Conservation (phyloP, 805 yeast species). For the Ascoidea tarda region DNA sequence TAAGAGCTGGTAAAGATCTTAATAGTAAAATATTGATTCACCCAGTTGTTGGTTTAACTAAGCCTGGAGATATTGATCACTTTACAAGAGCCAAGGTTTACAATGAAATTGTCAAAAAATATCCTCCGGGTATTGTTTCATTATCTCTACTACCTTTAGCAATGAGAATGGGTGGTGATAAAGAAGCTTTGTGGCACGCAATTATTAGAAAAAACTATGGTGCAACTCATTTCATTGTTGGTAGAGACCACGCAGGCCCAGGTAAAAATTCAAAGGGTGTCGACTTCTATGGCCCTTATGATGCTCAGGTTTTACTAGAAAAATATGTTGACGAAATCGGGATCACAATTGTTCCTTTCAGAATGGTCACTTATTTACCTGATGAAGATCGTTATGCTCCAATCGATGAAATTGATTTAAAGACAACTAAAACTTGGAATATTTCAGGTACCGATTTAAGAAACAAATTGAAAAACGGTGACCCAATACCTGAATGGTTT, state of each 20-base stretch:
- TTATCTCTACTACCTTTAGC: conserved; percentile 84
- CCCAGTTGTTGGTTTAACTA: conserved; percentile 94
- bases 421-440: too few relatives aligned
- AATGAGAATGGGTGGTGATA: conserved; percentile 98
- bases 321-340: too few relatives aligned
- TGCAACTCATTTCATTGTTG: conserved; percentile 93
- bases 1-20: too few relatives aligned
- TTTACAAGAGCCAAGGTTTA: conserved; percentile 95
- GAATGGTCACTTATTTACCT: too few relatives aligned
- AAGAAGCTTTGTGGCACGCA: conserved; percentile 98
- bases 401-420: too few relatives aligned
- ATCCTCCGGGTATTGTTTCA: conserved; percentile 89
- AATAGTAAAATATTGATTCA: conserved; percentile 41
- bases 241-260: conserved; percentile 98
- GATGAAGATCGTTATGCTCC: too few relatives aligned
- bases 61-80: conserved; percentile 96
- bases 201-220: conserved; percentile 93
- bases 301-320: too few relatives aligned
- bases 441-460: too few relatives aligned
- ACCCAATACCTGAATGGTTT: too few relatives aligned
- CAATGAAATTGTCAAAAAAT: conserved; percentile 81
- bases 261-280: conserved; percentile 27
- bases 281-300: too few relatives aligned
- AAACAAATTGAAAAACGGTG: too few relatives aligned
- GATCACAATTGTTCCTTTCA: too few relatives aligned